phyloP scores from a whole-genome alignment of 2,329 filamentous ascomycete species.

The Tympanopsis confertula region DNA sequence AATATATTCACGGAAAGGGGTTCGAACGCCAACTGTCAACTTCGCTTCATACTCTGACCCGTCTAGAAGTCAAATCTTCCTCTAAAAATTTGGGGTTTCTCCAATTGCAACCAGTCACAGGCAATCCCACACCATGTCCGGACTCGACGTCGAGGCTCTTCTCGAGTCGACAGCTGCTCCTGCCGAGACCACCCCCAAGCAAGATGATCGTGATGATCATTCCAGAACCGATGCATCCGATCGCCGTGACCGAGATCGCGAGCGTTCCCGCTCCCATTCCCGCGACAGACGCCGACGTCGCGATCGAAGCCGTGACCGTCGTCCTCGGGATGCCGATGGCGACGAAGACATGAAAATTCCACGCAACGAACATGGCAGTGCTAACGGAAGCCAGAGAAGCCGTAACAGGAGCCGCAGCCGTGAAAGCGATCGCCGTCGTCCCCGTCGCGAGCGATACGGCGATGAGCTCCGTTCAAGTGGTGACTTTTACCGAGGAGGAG shows the following conservation, averaged over 20 bases:
- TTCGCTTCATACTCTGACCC: too few relatives aligned
- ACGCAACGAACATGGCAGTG: constrained; percentile 58
- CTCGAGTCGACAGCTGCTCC: constrained; percentile 72
- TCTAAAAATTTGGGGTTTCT: too few relatives aligned
- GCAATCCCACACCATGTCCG: constrained; percentile 47
- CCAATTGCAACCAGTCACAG: too few relatives aligned
- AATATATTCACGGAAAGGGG: too few relatives aligned
- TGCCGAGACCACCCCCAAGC: constrained; percentile 23
- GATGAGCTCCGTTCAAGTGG: constrained; percentile 29
- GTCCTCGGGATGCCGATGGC: neutral
- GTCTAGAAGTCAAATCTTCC: too few relatives aligned
- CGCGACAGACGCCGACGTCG: constrained; percentile 41
- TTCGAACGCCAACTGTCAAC: too few relatives aligned
- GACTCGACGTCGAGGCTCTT: constrained; percentile 76
- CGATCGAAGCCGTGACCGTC: neutral
- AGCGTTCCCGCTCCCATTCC: constrained; percentile 31
- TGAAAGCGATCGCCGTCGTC: constrained; percentile 65
- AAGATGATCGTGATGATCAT: constrained; percentile 28
- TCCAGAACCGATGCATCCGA: constrained; percentile 33
- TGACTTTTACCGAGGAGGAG: constrained; percentile 29
- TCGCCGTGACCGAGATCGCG: constrained; percentile 43
- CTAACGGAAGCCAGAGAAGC: constrained; percentile 70
- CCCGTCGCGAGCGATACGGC: constrained; percentile 56
- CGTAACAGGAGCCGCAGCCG: constrained; percentile 70
- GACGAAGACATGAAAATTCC: constrained; percentile 1